Base-by-base conservation (phyloP, 192 early-diverging fungal species). In the Paraglomus brasilianum region DNA sequence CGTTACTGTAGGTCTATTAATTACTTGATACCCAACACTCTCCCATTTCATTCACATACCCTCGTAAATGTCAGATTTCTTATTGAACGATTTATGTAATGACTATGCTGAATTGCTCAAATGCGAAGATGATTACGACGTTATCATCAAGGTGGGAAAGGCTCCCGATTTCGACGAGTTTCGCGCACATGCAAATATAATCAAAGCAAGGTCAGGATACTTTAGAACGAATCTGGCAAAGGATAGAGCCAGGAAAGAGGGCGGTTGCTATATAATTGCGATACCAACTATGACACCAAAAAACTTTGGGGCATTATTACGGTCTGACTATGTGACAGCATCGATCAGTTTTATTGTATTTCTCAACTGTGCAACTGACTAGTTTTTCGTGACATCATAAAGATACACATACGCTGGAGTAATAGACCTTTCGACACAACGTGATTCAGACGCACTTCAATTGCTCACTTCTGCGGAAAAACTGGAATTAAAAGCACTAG, bases 191-290 rank as follows among this genome's bases (percentile, higher is more conserved):
- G 36, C 45, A 11, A 48, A 47, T 47, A 24, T 64, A 22, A 19
- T 64, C 15, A 43, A 43, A 17, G 22, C 62, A 1, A 64, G 62
- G 24, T 64, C 62, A 6, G 21, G 45, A 9, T 64, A 64, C 19
- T 64, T 64, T 48, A 6, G 49, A 48, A 48, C 62, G 9, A 47
- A 43, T 48, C 38, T 64, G 17, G 38, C 62, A 38, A 64, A 21
- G 24, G 24, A 64, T 7, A 36, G 45, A 24, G 44, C 19, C 0
- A 48, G 15, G 24, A 64, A 24, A 14, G 62, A 48, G 17, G 46
- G 24, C 30, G 39, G 49, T 46, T 8, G 8, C 17, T 48, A 48
- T 8, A 10, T 48, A 30, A 48, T 64, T n/a, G 62, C 46, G 49
- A 64, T 48, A 48, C 21, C 19, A 17, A 47, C 45, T 15, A 64